These are phyloP conservation scores for Amauroascus niger DNA, from an alignment of 2,329 filamentous ascomycete species.

Conservation along the genomic window DNA sequence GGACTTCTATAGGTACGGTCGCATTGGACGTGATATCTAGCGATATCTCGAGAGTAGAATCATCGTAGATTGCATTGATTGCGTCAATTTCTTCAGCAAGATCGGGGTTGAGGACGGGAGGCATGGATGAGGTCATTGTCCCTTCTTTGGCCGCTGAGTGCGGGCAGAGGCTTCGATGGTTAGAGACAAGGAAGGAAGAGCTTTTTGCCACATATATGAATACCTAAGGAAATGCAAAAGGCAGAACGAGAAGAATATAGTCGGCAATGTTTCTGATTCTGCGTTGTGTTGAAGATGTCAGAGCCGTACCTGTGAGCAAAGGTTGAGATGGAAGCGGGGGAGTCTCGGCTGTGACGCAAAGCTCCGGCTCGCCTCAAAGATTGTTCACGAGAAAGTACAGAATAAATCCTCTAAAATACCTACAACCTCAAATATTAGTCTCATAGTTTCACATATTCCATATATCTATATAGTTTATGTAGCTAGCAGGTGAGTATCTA, in stretches of 20 bases:
- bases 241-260: too few species aligned
- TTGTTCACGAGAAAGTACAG: too few species aligned
- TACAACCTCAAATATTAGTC: too few species aligned
- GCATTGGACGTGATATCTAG: conserved; percentile 17
- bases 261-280: too few species aligned
- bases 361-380: too few species aligned
- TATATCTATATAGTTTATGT: not conserved
- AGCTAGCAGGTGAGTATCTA: not conserved
- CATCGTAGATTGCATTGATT: conserved; percentile 51
- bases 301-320: too few species aligned
- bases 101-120: conserved; percentile 26
- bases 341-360: too few species aligned
- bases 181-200: not conserved
- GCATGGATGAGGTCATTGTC: not conserved
- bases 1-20: conserved; percentile 15
- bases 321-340: too few species aligned
- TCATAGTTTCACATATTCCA: not conserved
- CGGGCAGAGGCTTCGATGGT: too few species aligned
- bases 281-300: too few species aligned
- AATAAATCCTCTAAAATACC: too few species aligned
- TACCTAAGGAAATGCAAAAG: not conserved
- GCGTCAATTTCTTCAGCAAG: conserved; percentile 41
- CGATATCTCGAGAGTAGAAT: conserved; percentile 48
- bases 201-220: not conserved
- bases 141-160: too few species aligned